Conservation (phyloP, 1,139 yeast species). For the Saccharomycopsis phalli region DNA sequence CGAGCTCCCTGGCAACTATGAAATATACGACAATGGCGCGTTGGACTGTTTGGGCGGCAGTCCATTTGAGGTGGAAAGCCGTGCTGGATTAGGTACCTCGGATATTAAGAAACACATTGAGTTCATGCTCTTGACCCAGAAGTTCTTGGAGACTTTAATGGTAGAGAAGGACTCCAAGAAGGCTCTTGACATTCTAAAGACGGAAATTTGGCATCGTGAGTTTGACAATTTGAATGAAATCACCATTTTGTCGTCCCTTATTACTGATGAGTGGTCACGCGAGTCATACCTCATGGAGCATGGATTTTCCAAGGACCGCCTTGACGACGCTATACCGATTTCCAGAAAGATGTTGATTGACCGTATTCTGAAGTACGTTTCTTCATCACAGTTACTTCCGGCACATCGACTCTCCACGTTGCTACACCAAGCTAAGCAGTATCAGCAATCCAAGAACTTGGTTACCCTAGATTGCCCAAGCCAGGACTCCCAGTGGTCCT, state of each 20-base stretch:
- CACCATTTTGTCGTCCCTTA: slow-evolving; percentile 2
- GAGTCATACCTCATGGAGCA: slow-evolving; percentile 23
- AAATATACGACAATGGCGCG: not conserved
- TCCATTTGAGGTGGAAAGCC: slow-evolving; percentile 1
- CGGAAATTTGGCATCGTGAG: slow-evolving; percentile 27
- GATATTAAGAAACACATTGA: slow-evolving; percentile 27
- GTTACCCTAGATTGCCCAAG: slow-evolving; percentile 28
- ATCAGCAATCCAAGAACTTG: slow-evolving; percentile 37
- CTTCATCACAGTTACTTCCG: slow-evolving; percentile 43
- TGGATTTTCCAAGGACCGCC: slow-evolving; percentile 24
- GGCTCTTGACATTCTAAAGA: slow-evolving; percentile 35
- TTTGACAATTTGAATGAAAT: slow-evolving; percentile 5
- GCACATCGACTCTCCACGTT: slow-evolving; percentile 41
- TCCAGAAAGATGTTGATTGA: slow-evolving; percentile 28
- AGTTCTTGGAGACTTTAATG: slow-evolving; percentile 34
- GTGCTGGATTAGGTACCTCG: not conserved
- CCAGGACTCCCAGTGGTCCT: slow-evolving; percentile 17
- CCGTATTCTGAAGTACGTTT: slow-evolving; percentile 25
- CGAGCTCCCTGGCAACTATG: slow-evolving; percentile 4
- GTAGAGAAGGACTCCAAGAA: slow-evolving; percentile 28
- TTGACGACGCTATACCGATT: slow-evolving; percentile 24
- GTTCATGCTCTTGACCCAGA: slow-evolving; percentile 30
- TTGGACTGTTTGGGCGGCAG: slow-evolving; percentile 1
- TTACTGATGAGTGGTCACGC: slow-evolving; percentile 26
- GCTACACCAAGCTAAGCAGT: slow-evolving; percentile 42